A percentile compares a stretch with the other conserved stretches of the same genome.
Evolutionary conservation across 495 filamentous ascomycete species (phyloP).

Genomic region (Cercophora scortea): DNA sequence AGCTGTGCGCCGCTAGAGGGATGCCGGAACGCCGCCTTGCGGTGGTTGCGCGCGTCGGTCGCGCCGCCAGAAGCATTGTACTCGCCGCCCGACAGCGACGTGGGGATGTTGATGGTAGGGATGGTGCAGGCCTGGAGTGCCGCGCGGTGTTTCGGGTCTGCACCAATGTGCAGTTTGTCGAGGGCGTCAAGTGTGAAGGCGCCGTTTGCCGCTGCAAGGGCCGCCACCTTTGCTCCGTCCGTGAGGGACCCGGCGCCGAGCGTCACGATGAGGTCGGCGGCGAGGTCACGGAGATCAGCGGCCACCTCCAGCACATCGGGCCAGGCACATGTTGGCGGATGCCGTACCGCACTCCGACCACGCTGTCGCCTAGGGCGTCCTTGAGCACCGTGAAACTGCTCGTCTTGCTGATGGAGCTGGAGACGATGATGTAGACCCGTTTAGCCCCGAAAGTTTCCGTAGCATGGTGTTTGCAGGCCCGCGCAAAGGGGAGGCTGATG

Average conservation of each 20-base stretch:
- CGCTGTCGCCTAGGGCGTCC: constrained; percentile 36
- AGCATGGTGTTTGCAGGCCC: constrained; percentile 43
- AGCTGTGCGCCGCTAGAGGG: constrained; percentile 41
- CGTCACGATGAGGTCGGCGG: constrained; percentile 52
- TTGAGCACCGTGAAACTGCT: constrained; percentile 38
- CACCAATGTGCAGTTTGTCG: constrained; percentile 27
- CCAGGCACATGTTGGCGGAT: constrained; percentile 54
- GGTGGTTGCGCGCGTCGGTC: constrained; percentile 44
- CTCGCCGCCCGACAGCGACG: constrained; percentile 55
- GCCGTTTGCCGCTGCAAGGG: constrained; percentile 38
- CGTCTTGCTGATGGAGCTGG: constrained; percentile 50
- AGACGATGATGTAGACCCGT: constrained; percentile 53
- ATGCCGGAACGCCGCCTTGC: constrained; percentile 46
- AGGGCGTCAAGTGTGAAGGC: constrained; percentile 36
- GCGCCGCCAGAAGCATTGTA: constrained; percentile 49
- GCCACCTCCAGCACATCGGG: constrained; percentile 51
- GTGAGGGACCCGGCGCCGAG: constrained; percentile 55
- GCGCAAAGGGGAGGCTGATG: constrained; percentile 44
- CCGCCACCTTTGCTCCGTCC: constrained; percentile 53
- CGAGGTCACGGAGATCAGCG: constrained; percentile 35
- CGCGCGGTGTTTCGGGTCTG: neutral
- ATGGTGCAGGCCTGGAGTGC: constrained; percentile 27
- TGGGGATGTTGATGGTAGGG: constrained; percentile 55
- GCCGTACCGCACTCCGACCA: constrained; percentile 47
- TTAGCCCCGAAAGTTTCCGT: constrained; percentile 42